These are phyloP conservation scores for Calonectria leucothoes DNA, from an alignment of 2,329 filamentous ascomycete species.

Conservation along the genomic window DNA sequence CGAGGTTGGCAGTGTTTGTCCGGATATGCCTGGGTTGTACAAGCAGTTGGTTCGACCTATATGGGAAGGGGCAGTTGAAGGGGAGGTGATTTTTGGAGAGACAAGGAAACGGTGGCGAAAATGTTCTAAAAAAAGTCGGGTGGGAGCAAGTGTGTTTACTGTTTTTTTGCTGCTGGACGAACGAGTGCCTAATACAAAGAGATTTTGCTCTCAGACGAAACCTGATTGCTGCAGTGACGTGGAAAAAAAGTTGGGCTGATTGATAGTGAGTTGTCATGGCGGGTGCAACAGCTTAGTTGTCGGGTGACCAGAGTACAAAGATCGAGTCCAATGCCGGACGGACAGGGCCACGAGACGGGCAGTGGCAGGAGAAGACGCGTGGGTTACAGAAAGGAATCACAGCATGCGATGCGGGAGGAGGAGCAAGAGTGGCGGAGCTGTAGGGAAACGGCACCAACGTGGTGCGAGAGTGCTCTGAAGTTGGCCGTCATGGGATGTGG, in stretches of 20 bases:
- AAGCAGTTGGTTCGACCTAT: background rate
- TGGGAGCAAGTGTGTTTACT: background rate
- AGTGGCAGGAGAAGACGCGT: background rate
- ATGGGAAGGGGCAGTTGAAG: background rate
- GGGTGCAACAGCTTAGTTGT: slow-evolving; percentile 3
- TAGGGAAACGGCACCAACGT: slow-evolving; percentile 1
- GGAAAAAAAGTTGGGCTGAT: background rate
- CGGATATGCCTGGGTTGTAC: background rate
- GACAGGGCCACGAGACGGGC: background rate
- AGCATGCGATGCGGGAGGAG: slow-evolving; percentile 8
- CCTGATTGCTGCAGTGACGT: background rate
- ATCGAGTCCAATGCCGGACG: slow-evolving; percentile 9
- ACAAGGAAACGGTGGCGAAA: slow-evolving; percentile 7
- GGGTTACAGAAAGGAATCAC: background rate
- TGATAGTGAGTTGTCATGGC: slow-evolving; percentile 7
- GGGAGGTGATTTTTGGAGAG: background rate
- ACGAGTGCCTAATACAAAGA: background rate
- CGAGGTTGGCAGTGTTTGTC: background rate
- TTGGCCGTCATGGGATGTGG: background rate
- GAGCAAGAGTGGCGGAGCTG: background rate
- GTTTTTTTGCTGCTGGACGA: background rate
- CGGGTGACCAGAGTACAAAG: slow-evolving; percentile 2
- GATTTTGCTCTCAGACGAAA: background rate
- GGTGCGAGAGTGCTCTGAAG: slow-evolving; percentile 3
- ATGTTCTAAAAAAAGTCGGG: background rate